phyloP scores from a whole-genome alignment of 192 early-diverging fungal genomes.

The Umbelopsis isabellina region DNA sequence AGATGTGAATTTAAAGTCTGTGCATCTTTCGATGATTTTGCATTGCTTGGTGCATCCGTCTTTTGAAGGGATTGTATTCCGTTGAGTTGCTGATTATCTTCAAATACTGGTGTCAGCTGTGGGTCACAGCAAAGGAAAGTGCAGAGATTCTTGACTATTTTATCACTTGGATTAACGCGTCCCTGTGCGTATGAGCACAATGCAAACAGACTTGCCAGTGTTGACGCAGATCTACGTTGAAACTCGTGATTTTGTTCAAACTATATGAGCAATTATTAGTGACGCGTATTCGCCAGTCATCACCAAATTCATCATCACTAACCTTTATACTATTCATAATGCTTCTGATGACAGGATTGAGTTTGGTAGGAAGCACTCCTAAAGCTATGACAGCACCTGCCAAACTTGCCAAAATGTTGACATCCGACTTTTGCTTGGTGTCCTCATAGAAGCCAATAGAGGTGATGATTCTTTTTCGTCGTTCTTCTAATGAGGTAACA shows the following conservation, averaged over 20 bases:
- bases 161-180: slow-evolving; percentile 69
- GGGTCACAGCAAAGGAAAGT: slow-evolving; percentile 86
- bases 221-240: slow-evolving; percentile 57
- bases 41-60: slow-evolving; percentile 39
- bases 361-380: slow-evolving; percentile 76
- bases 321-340: slow-evolving; percentile 87
- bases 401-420: slow-evolving; percentile 69
- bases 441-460: slow-evolving; percentile 69
- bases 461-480: slow-evolving; percentile 62
- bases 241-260: slow-evolving; percentile 65
- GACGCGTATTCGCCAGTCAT: background rate
- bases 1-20: slow-evolving; percentile 31
- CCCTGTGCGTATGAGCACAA: slow-evolving; percentile 50
- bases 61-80: slow-evolving; percentile 59
- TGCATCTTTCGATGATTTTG: slow-evolving; percentile 39
- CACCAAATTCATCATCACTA: slow-evolving; percentile 38
- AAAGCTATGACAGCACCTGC: slow-evolving; percentile 84
- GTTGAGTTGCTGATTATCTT: slow-evolving; percentile 45
- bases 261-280: slow-evolving; percentile 26
- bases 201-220: slow-evolving; percentile 52
- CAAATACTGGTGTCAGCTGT: slow-evolving; percentile 64
- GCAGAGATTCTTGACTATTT: slow-evolving; percentile 87
- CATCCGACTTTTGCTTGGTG: slow-evolving; percentile 65
- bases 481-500: slow-evolving; percentile 52
- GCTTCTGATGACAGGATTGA: slow-evolving; percentile 82